Evolutionary conservation across 1,284 basidiomycete genomes (phyloP).

Genomic region (Fistulinella staudtii): DNA sequence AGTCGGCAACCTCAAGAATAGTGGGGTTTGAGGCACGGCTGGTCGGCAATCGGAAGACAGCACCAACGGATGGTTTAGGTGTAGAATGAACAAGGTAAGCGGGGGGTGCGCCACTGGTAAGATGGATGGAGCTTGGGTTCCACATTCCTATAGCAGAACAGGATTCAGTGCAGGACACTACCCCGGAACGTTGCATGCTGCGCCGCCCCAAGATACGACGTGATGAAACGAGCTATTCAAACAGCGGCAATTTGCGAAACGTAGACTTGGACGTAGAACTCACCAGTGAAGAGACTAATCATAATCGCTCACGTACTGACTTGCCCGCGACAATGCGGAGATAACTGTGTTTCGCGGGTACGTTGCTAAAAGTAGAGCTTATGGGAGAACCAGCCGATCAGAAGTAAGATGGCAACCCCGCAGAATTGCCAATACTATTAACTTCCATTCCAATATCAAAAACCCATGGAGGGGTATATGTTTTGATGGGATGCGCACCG

Average conservation of each 20-base stretch:
- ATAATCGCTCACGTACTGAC: no score
- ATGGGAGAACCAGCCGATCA: constrained; percentile 5
- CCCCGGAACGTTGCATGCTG: constrained; percentile 1
- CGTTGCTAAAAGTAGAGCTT: not conserved
- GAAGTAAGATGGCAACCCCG: constrained; percentile 13
- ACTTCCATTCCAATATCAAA: constrained; percentile 24
- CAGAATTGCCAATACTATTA: constrained; percentile 9
- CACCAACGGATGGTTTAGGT: no score
- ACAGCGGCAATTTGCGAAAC: not conserved
- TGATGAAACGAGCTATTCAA: constrained; percentile 1
- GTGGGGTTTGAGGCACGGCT: no score
- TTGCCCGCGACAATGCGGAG: constrained; percentile 16
- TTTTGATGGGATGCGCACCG: no score
- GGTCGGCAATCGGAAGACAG: no score
- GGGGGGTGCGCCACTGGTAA: no score
- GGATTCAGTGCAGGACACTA: not conserved
- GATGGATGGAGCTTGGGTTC: not conserved
- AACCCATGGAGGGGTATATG: no score
- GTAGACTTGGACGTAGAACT: not conserved
- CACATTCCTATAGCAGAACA: not conserved
- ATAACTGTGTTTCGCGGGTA: constrained; percentile 22
- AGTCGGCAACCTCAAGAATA: not conserved
- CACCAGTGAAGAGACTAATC: constrained; percentile 11
- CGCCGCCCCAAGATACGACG: not conserved
- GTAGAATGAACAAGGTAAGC: no score